These are phyloP conservation scores for Spongospora subterranea DNA, from an alignment of 208 protist species.

Conservation along the genomic window DNA sequence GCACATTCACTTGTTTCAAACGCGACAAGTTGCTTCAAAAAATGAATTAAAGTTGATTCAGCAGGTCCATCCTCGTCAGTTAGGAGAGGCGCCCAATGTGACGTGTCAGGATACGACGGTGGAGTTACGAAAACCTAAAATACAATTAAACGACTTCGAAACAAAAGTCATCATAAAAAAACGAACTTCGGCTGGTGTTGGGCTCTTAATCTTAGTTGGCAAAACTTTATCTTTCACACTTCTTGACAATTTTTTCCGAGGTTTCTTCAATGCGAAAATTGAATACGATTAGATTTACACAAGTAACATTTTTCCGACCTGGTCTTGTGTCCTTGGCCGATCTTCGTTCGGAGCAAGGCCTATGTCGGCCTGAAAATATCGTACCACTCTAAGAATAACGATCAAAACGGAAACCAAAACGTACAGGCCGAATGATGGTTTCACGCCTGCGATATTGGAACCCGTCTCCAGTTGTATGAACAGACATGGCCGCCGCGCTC, in stretches of 20 bases:
- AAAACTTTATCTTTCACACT: no score
- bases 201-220: constrained; percentile 2
- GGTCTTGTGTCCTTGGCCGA: no score
- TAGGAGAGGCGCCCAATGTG: not conserved
- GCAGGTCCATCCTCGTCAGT: constrained; percentile 1
- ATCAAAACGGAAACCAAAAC: no score
- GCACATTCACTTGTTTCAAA: not conserved
- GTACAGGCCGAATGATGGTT: not conserved
- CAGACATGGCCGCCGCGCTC: not conserved
- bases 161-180: not conserved
- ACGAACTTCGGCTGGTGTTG: not conserved
- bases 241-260: no score
- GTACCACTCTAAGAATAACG: no score
- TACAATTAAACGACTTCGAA: not conserved
- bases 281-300: no score
- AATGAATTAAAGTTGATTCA: not conserved
- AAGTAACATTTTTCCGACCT: no score
- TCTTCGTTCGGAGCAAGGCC: no score
- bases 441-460: not conserved
- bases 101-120: not conserved
- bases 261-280: no score
- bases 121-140: not conserved
- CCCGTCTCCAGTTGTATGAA: constrained; percentile 30
- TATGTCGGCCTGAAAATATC: no score
- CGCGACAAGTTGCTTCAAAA: not conserved